Evolutionary conservation across 805 yeast species (phyloP).

Genomic region (Metschnikowia lachancei): DNA sequence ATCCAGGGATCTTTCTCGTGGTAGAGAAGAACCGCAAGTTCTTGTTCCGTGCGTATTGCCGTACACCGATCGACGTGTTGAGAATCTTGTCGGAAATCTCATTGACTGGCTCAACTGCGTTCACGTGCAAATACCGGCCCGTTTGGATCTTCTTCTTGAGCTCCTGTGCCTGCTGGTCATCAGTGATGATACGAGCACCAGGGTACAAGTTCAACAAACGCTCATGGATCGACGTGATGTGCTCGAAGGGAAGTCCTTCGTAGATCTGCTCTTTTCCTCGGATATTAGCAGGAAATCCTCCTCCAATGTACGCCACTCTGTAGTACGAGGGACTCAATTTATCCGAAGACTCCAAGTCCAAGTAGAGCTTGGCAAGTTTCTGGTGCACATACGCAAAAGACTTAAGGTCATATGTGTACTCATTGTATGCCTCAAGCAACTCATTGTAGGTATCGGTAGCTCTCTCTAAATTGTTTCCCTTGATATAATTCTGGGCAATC

Average conservation of each 20-base stretch:
- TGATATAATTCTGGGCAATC: constrained; percentile 66
- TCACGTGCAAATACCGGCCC: constrained; percentile 72
- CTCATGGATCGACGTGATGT: constrained; percentile 77
- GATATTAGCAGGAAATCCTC: constrained; percentile 76
- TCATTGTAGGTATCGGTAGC: constrained; percentile 79
- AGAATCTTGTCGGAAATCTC: constrained; percentile 47
- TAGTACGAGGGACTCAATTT: constrained; percentile 75
- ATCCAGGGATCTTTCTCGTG: constrained; percentile 69
- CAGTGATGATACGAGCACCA: constrained; percentile 70
- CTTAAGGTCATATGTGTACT: constrained; percentile 67
- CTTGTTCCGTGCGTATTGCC: constrained; percentile 73
- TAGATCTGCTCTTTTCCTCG: constrained; percentile 76
- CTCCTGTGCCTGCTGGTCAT: constrained; percentile 54
- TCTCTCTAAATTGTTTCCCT: constrained; percentile 73
- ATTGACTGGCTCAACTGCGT: constrained; percentile 66
- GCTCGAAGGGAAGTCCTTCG: constrained; percentile 87
- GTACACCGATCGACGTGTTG: constrained; percentile 56
- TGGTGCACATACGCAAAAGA: constrained; percentile 72
- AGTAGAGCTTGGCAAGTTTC: constrained; percentile 65
- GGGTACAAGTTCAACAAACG: constrained; percentile 73
- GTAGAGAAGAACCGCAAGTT: constrained; percentile 68
- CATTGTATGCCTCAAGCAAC: constrained; percentile 69
- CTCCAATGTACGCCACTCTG: constrained; percentile 76
- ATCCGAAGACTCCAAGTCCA: constrained; percentile 63
- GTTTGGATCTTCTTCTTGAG: constrained; percentile 51